Evolutionary conservation across 2,329 filamentous ascomycete species (phyloP).

Genomic region (Fusarium newnesense): DNA sequence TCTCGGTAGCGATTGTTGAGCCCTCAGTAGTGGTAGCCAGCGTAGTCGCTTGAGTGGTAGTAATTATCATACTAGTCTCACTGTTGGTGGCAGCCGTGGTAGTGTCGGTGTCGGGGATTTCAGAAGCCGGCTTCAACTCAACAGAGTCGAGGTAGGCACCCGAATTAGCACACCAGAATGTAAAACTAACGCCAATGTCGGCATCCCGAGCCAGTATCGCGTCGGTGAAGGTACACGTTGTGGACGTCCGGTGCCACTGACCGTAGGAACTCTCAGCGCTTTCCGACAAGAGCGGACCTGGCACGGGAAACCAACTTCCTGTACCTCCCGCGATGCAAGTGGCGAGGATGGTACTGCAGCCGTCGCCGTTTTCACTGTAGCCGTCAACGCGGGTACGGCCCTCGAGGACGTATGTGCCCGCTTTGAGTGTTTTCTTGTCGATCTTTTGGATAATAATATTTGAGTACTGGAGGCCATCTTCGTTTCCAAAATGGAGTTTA

Average conservation of each 20-base stretch:
- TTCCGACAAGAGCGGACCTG: fast-evolving
- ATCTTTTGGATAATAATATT: not conserved
- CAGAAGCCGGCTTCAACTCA: not conserved
- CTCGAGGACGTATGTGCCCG: not conserved
- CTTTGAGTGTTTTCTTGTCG: not conserved
- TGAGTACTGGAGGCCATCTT: not conserved
- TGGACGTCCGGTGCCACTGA: not conserved
- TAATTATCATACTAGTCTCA: not conserved
- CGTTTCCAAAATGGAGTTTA: not conserved
- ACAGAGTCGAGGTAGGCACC: not conserved
- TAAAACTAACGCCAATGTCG: not conserved
- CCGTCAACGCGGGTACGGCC: not conserved
- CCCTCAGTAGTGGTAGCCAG: not conserved
- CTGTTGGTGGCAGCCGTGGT: not conserved
- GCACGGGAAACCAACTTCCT: fast-evolving
- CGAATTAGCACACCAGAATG: not conserved
- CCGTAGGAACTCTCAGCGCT: not conserved
- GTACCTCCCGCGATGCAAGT: not conserved
- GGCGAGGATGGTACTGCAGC: not conserved
- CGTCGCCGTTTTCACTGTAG: not conserved
- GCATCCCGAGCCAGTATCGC: not conserved
- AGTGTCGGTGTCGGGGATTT: not conserved
- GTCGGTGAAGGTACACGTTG: not conserved
- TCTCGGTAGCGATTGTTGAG: not conserved
- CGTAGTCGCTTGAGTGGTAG: not conserved